A percentile compares a stretch with the other conserved stretches of the same genome.
phyloP scores from a whole-genome alignment of 1,139 yeast genomes.

The Trichomonascaceae sp. region DNA sequence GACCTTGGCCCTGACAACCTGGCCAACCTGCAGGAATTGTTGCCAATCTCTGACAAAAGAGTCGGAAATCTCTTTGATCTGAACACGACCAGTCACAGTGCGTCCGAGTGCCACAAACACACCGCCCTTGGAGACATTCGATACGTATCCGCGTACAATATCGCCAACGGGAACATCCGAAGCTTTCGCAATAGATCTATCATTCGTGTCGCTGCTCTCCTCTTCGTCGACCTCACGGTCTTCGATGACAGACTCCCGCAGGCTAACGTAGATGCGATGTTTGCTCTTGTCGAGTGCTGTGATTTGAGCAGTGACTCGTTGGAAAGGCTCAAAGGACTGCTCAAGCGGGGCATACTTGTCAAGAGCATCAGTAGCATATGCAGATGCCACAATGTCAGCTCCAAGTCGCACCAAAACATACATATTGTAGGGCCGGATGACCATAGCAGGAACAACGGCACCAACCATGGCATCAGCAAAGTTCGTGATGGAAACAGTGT shows the following conservation, averaged over 20 bases:
- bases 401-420: slow-evolving; percentile 60
- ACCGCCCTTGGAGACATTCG: slow-evolving; percentile 65
- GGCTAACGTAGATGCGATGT: slow-evolving; percentile 49
- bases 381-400: slow-evolving; percentile 40
- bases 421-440: slow-evolving; percentile 47
- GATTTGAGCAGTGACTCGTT: slow-evolving; percentile 50
- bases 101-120: slow-evolving; percentile 68
- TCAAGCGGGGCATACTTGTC: slow-evolving; percentile 44
- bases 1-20: slow-evolving; percentile 66
- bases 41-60: slow-evolving; percentile 80
- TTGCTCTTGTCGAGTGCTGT: slow-evolving; percentile 40
- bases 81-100: slow-evolving; percentile 63
- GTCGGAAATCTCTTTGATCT: slow-evolving; percentile 73
- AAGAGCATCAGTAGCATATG: slow-evolving; percentile 67
- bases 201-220: slow-evolving; percentile 31
- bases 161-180: slow-evolving; percentile 58
- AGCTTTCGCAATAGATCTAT: slow-evolving; percentile 36
- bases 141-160: slow-evolving; percentile 66
- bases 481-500: slow-evolving; percentile 22
- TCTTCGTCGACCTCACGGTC: slow-evolving; percentile 11
- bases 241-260: slow-evolving; percentile 43
- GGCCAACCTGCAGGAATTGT: slow-evolving; percentile 54
- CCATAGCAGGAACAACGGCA: slow-evolving; percentile 47
- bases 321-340: slow-evolving; percentile 41
- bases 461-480: slow-evolving; percentile 45